Evolutionary conservation across 1,139 yeast genomes (phyloP).

Genomic region (Pichia sp.): DNA sequence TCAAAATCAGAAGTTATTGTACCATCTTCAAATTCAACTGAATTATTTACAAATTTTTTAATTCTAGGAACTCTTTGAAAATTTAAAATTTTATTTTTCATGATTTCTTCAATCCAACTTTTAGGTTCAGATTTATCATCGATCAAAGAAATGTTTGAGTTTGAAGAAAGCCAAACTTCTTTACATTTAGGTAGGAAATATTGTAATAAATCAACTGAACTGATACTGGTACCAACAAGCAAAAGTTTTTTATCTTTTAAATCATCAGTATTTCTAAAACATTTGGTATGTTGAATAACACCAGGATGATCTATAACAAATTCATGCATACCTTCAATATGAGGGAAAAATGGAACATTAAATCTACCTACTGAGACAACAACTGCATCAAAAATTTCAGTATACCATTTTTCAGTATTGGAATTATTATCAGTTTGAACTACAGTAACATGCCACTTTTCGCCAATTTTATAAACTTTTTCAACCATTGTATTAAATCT

Average conservation of each 20-base stretch:
- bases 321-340: constrained; percentile 36
- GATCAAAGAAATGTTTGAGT: background rate
- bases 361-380: constrained; percentile 42
- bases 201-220: constrained; percentile 47
- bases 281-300: constrained; percentile 33
- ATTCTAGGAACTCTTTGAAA: constrained; percentile 15
- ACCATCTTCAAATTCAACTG: constrained; percentile 35
- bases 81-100: constrained; percentile 7
- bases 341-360: constrained; percentile 42
- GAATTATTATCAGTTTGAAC: constrained; percentile 11
- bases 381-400: constrained; percentile 38
- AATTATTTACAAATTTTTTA: constrained; percentile 12
- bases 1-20: constrained; percentile 33
- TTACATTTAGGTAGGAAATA: constrained; percentile 38
- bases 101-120: constrained; percentile 12
- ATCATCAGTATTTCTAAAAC: constrained; percentile 34
- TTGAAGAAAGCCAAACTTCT: constrained; percentile 8
- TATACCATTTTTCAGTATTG: constrained; percentile 24
- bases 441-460: constrained; percentile 20
- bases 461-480: constrained; percentile 26
- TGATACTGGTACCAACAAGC: constrained; percentile 45
- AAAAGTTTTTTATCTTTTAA: constrained; percentile 38
- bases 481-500: constrained; percentile 39
- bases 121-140: background rate
- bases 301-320: constrained; percentile 34